phyloP scores from a whole-genome alignment of 2,329 filamentous ascomycete genomes.

The Grosmannia clavigera region DNA sequence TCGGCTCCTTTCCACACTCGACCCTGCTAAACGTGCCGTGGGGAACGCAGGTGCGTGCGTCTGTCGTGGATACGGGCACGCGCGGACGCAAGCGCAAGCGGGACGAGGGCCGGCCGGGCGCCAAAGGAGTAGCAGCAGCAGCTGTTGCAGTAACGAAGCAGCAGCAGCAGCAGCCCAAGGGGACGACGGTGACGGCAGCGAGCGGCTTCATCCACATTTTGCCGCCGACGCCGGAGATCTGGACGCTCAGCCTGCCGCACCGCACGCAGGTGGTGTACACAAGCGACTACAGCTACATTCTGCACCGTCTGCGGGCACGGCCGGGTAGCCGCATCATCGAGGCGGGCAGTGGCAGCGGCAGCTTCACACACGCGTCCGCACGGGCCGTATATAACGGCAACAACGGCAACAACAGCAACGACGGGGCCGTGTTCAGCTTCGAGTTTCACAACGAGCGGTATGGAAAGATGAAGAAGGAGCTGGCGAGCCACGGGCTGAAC shows the following conservation, averaged over 20 bases:
- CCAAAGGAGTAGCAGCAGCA: neutral
- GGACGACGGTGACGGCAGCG: slow-evolving; percentile 23
- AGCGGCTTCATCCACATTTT: slow-evolving; percentile 70
- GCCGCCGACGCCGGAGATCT: slow-evolving; percentile 68
- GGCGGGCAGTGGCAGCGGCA: slow-evolving; percentile 72
- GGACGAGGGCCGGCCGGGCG: slow-evolving; percentile 9
- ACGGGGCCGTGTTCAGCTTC: slow-evolving; percentile 67
- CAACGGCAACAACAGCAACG: slow-evolving; percentile 17
- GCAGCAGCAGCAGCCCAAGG: slow-evolving; percentile 1
- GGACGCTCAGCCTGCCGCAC: slow-evolving; percentile 70
- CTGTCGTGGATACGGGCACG: slow-evolving; percentile 83
- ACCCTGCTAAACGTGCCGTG: slow-evolving; percentile 69
- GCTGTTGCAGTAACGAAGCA: neutral
- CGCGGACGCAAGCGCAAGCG: slow-evolving; percentile 57
- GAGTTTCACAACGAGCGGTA: slow-evolving; percentile 68
- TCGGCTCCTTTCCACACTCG: slow-evolving; percentile 78
- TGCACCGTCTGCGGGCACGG: slow-evolving; percentile 61
- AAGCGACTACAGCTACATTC: slow-evolving; percentile 73
- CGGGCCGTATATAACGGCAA: slow-evolving; percentile 61
- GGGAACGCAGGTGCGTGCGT: slow-evolving; percentile 86
- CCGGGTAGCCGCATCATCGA: slow-evolving; percentile 67
- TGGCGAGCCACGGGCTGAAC: slow-evolving; percentile 50
- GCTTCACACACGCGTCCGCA: slow-evolving; percentile 69
- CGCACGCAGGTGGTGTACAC: slow-evolving; percentile 80
- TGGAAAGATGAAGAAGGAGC: slow-evolving; percentile 55